Conservation (phyloP, 202 grass and related monocot genomes). For the Musa balbisiana region DNA sequence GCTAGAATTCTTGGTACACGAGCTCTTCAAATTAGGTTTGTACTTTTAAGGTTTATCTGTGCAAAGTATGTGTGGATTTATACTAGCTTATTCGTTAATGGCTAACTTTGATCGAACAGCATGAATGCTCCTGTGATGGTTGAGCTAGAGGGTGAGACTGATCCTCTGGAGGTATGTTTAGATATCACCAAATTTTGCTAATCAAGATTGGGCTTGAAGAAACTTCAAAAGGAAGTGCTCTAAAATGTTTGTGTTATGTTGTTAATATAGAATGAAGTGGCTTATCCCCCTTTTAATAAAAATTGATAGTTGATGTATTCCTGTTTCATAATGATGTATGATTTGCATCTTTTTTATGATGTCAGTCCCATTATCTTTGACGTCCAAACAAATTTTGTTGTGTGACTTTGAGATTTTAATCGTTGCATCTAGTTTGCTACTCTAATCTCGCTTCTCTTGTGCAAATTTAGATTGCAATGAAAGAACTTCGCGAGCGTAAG, state of each 20-base stretch:
- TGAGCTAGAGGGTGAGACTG: constrained; percentile 91
- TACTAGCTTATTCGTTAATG: not conserved
- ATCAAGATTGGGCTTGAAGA: no score
- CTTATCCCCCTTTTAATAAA: no score
- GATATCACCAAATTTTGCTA: no score
- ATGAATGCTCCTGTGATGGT: constrained; percentile 99
- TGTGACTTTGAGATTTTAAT: no score
- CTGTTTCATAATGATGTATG: no score
- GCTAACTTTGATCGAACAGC: constrained; percentile 31
- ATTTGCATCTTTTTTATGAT: no score
- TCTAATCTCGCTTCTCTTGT: constrained; percentile 8
- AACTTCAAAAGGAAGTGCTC: no score
- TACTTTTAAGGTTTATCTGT: not conserved
- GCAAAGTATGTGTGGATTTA: not conserved
- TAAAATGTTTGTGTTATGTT: no score
- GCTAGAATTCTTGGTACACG: constrained; percentile 84
- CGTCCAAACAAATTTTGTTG: no score
- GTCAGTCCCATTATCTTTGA: no score
- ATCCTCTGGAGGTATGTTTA: constrained; percentile 69
- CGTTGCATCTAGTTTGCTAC: not conserved
- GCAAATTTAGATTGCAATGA: constrained; percentile 74
- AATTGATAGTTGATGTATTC: no score
- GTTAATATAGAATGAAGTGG: no score
- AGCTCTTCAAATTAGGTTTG: constrained; percentile 79
- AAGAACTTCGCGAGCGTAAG: constrained; percentile 69